Percentiles rank a stretch among this genome's conserved stretches.
These are phyloP conservation scores for Phialophora expanda DNA, from an alignment of 2,329 filamentous ascomycete species.

Conservation along the genomic window DNA sequence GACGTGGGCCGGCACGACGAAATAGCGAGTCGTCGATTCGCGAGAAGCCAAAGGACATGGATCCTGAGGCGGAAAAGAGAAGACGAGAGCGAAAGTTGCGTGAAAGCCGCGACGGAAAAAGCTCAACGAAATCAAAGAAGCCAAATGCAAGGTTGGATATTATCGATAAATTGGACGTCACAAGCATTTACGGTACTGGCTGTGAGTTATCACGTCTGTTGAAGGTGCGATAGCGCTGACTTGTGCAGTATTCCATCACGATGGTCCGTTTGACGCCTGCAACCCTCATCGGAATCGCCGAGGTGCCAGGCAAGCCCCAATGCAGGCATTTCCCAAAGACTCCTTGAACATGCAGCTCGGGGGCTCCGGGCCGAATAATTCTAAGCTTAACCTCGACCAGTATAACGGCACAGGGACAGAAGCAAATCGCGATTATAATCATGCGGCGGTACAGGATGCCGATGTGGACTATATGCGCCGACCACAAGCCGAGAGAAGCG, in stretches of 20 bases:
- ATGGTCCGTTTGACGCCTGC: conserved; percentile 94
- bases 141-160: conserved; percentile 68
- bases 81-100: conserved; percentile 53
- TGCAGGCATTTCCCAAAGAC: conserved; percentile 93
- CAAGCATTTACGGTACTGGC: conserved; percentile 91
- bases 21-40: conserved; percentile 69
- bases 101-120: conserved; percentile 47
- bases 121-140: conserved; percentile 48
- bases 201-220: conserved; percentile 61
- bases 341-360: conserved; percentile 92
- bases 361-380: conserved; percentile 82
- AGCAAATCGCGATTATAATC: conserved; percentile 79
- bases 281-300: conserved; percentile 92
- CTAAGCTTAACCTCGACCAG: conserved; percentile 79
- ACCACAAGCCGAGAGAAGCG: conserved; percentile 45
- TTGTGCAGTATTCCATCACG: conserved; percentile 85
- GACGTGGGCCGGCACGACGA: conserved; percentile 60
- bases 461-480: conserved; percentile 46
- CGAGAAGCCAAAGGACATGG: conserved; percentile 55
- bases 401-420: conserved; percentile 87
- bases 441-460: conserved; percentile 48
- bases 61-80: conserved; percentile 57
- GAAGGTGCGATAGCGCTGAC: conserved; percentile 16
- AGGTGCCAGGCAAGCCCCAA: conserved; percentile 80
- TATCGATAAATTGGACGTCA: conserved; percentile 96